Conservation (phyloP, 257 asterid genomes). For the Fraxinus anomala region DNA sequence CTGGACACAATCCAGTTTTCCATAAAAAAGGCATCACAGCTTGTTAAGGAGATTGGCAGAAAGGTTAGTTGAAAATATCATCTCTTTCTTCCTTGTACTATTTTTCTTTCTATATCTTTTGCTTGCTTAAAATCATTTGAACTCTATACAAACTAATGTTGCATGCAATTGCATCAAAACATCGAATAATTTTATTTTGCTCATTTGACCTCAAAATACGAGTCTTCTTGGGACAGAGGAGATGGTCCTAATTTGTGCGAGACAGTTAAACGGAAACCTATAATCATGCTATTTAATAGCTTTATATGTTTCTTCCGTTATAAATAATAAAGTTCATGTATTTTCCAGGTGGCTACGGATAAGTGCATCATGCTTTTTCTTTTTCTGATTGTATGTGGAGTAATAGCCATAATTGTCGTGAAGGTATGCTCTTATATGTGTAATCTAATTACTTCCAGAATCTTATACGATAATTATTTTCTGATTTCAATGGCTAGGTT, state of each 20-base stretch:
- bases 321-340: conserved; percentile 12
- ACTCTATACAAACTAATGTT: conserved; percentile 2
- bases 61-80: conserved; percentile 47
- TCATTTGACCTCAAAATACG: conserved; percentile 15
- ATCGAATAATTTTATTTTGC: conserved; percentile 1
- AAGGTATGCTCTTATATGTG: conserved; percentile 52
- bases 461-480: no score
- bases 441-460: no score
- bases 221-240: background rate
- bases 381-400: conserved; percentile 84
- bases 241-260: background rate
- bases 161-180: conserved; percentile 1
- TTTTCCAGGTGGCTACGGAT: conserved; percentile 91
- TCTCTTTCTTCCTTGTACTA: conserved; percentile 10
- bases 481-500: no score
- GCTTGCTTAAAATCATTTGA: background rate
- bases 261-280: conserved; percentile 4
- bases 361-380: conserved; percentile 94
- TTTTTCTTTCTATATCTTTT: background rate
- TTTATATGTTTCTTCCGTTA: conserved; percentile 17
- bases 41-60: conserved; percentile 98
- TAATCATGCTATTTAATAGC: background rate
- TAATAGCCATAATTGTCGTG: conserved; percentile 77
- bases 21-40: conserved; percentile 92
- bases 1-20: conserved; percentile 94